Conservation (phyloP, 2,329 filamentous ascomycete species). For the Gaeumannomyces sp. region DNA sequence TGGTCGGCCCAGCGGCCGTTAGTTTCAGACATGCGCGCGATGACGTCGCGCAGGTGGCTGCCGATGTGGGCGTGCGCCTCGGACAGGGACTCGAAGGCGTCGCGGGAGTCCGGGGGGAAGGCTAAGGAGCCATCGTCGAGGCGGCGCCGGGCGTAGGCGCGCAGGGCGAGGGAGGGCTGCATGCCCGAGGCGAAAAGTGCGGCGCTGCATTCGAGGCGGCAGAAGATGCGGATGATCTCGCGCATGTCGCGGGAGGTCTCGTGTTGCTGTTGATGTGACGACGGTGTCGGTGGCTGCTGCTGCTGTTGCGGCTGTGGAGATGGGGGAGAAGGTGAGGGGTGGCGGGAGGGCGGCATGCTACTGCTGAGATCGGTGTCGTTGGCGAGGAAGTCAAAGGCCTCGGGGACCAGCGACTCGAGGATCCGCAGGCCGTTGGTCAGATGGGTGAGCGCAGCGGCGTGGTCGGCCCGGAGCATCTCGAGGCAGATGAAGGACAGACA, state of each 20-base stretch:
- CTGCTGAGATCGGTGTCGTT: conserved; percentile 8
- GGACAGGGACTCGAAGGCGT: conserved; percentile 11
- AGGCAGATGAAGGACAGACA: conserved; percentile 24
- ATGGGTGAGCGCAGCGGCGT: conserved; percentile 19
- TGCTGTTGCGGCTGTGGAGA: not conserved
- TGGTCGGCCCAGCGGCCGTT: conserved; percentile 1
- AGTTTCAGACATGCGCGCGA: conserved; percentile 18
- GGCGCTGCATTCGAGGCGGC: conserved; percentile 18
- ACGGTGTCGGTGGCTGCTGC: not conserved
- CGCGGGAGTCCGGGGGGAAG: not conserved
- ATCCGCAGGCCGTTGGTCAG: conserved; percentile 23
- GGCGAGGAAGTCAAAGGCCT: conserved; percentile 17
- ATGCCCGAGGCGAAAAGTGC: conserved; percentile 20
- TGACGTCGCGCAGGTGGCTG: conserved; percentile 17
- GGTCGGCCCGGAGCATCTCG: conserved; percentile 21
- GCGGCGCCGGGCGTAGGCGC: conserved; percentile 13
- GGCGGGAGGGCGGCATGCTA: not conserved
- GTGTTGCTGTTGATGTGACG: not conserved
- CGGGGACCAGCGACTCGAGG: conserved; percentile 18
- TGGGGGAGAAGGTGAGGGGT: not conserved
- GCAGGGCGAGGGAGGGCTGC: conserved; percentile 19
- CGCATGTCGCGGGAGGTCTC: conserved; percentile 15
- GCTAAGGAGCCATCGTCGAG: not conserved
- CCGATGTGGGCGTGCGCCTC: conserved; percentile 15
- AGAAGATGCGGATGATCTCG: conserved; percentile 21